Percentiles rank a stretch among this genome's conserved stretches.
Conservation (phyloP, 768 basidiomycete species). For the Hydnomerulius pinastri region DNA sequence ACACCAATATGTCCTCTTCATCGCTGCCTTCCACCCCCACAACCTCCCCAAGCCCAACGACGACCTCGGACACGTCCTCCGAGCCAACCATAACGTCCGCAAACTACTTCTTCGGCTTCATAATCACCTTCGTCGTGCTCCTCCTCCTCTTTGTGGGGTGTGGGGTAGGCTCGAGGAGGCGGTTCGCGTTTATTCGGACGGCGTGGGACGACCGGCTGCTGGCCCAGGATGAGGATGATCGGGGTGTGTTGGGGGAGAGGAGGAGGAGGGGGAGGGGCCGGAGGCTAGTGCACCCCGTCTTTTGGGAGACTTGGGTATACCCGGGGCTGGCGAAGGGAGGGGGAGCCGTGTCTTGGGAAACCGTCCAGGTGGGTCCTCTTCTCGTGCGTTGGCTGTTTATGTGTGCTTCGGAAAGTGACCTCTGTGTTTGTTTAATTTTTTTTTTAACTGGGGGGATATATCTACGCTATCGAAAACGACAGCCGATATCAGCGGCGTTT, state of each 20-base stretch:
- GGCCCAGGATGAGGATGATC: conserved; percentile 11
- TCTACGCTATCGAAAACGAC: too few relatives aligned
- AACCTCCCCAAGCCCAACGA: neutral
- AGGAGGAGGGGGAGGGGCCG: conserved; percentile 15
- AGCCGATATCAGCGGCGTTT: conserved; percentile 27
- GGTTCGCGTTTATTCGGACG: conserved; percentile 25
- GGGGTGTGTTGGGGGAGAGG: neutral
- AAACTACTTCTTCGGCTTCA: conserved; percentile 37
- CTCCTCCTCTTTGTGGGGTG: conserved; percentile 54
- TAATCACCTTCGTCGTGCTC: conserved; percentile 34
- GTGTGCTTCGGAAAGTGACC: too few relatives aligned
- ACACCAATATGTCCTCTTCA: conserved; percentile 13
- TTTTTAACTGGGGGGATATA: too few relatives aligned
- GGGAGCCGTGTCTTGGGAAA: conserved; percentile 9
- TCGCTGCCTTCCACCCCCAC: neutral
- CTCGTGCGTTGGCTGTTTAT: neutral
- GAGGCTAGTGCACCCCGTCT: conserved; percentile 17
- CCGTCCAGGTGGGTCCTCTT: conserved; percentile 24
- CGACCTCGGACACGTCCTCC: neutral
- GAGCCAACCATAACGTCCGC: conserved; percentile 9
- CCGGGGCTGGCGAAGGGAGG: neutral
- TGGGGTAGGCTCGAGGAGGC: conserved; percentile 48
- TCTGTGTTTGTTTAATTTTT: too few relatives aligned
- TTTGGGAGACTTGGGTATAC: conserved; percentile 22
- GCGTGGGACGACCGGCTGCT: conserved; percentile 23